phyloP scores from a whole-genome alignment of 148 eudicot species.

The Cornus kousa region DNA sequence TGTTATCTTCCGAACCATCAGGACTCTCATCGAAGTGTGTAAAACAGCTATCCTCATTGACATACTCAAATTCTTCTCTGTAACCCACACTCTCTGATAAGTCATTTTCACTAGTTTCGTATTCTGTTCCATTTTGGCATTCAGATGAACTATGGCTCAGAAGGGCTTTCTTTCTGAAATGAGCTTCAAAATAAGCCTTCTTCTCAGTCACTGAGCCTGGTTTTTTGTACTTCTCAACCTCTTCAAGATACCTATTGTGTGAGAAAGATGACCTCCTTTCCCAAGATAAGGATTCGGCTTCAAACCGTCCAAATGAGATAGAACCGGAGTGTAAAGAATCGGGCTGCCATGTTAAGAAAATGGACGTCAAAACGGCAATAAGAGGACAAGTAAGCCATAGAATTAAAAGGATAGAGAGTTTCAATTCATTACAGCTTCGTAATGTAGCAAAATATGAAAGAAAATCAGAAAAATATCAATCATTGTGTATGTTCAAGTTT shows the following conservation, averaged over 20 bases:
- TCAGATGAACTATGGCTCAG: constrained; percentile 41
- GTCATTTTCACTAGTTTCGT: constrained; percentile 33
- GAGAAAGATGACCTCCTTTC: constrained; percentile 81
- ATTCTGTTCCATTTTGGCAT: constrained; percentile 34
- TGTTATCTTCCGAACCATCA: constrained; percentile 23
- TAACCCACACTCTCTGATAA: constrained; percentile 18
- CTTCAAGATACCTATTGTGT: constrained; percentile 76
- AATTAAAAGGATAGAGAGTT: too few relatives aligned
- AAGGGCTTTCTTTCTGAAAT: constrained; percentile 60
- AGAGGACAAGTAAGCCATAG: too few relatives aligned
- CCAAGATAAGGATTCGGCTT: constrained; percentile 64
- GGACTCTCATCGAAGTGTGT: constrained; percentile 30
- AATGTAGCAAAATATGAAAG: too few relatives aligned
- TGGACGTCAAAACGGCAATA: too few relatives aligned
- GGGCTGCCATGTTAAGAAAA: constrained; percentile 30
- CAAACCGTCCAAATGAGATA: constrained; percentile 80
- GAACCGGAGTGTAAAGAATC: constrained; percentile 72
- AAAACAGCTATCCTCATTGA: constrained; percentile 14
- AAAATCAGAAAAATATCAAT: too few relatives aligned
- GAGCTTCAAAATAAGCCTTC: constrained; percentile 77
- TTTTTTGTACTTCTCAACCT: constrained; percentile 64
- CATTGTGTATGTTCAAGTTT: too few relatives aligned
- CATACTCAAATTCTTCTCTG: constrained; percentile 22
- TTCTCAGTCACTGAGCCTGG: constrained; percentile 83
- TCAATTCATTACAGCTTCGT: too few relatives aligned